These are phyloP conservation scores for Xylariales sp. DNA, from an alignment of 2,329 filamentous ascomycete genomes.

Conservation along the genomic window DNA sequence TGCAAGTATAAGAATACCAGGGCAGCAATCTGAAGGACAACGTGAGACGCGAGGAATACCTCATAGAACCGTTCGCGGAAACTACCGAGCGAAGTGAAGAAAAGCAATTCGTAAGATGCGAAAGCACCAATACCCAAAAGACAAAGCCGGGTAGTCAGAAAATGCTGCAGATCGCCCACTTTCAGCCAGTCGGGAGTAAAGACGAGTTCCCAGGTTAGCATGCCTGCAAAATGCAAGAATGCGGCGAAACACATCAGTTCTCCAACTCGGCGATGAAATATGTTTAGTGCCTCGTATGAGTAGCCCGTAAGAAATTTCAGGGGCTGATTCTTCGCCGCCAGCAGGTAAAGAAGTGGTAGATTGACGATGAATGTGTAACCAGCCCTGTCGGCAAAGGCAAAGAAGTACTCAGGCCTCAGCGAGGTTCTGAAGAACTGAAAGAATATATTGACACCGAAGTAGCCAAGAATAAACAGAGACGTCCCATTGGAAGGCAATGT, in stretches of 20 bases:
- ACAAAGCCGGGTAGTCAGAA: conserved; percentile 47
- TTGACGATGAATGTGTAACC: conserved; percentile 48
- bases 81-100: conserved; percentile 54
- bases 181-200: conserved; percentile 43
- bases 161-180: conserved; percentile 35
- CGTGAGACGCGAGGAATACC: conserved; percentile 54
- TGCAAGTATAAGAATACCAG: conserved; percentile 57
- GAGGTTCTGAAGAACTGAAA: conserved; percentile 51
- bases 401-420: conserved; percentile 42
- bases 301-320: conserved; percentile 55
- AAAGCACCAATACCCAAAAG: conserved; percentile 52
- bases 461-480: conserved; percentile 45
- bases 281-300: conserved; percentile 62
- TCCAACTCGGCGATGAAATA: conserved; percentile 60
- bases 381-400: conserved; percentile 54
- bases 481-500: conserved; percentile 53
- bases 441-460: conserved; percentile 52
- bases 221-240: conserved; percentile 48
- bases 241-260: conserved; percentile 58
- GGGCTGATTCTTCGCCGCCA: conserved; percentile 64
- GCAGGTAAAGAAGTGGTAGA: conserved; percentile 52
- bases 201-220: conserved; percentile 51
- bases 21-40: conserved; percentile 51
- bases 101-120: conserved; percentile 55
- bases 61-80: conserved; percentile 60